Percentiles rank a stretch among this genome's conserved stretches.
Conservation (phyloP, 257 asterid species). For the Solanum stenotomum region DNA sequence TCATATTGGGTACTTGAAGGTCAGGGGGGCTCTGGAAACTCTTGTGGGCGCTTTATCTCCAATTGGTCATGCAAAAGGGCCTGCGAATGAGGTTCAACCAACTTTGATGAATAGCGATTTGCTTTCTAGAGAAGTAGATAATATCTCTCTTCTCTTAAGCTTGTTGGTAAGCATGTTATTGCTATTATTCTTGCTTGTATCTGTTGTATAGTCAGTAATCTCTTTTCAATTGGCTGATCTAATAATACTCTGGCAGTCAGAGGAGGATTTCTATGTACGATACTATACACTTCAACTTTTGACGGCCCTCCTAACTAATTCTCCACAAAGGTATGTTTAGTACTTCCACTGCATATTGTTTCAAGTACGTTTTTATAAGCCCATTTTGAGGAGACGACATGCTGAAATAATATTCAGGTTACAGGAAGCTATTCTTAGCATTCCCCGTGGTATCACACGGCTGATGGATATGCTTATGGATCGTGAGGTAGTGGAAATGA, state of each 20-base stretch:
- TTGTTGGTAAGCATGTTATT: conserved; percentile 55
- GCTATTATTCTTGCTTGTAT: conserved; percentile 1
- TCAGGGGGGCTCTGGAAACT: conserved; percentile 85
- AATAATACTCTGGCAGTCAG: conserved; percentile 46
- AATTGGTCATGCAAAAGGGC: conserved; percentile 46
- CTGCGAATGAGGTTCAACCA: conserved; percentile 73
- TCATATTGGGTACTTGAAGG: conserved; percentile 41
- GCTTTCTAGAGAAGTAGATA: conserved; percentile 81
- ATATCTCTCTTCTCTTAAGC: conserved; percentile 80
- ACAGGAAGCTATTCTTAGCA: conserved; percentile 89
- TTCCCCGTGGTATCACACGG: conserved; percentile 85
- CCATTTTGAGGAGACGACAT: not conserved
- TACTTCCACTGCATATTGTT: conserved; percentile 3
- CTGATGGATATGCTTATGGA: conserved; percentile 99
- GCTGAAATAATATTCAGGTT: conserved; percentile 41
- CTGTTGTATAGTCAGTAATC: not conserved
- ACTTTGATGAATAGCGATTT: conserved; percentile 80
- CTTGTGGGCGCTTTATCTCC: conserved; percentile 75
- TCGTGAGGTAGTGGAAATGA: conserved; percentile 62
- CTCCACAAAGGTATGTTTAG: conserved; percentile 59
- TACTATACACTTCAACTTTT: conserved; percentile 82
- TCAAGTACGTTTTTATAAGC: not conserved
- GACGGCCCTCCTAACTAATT: conserved; percentile 84
- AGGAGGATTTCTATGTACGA: conserved; percentile 92
- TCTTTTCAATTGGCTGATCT: conserved; percentile 16